These are phyloP conservation scores for Helminthosporium solani DNA, from an alignment of 2,329 filamentous ascomycete genomes.

Conservation along the genomic window DNA sequence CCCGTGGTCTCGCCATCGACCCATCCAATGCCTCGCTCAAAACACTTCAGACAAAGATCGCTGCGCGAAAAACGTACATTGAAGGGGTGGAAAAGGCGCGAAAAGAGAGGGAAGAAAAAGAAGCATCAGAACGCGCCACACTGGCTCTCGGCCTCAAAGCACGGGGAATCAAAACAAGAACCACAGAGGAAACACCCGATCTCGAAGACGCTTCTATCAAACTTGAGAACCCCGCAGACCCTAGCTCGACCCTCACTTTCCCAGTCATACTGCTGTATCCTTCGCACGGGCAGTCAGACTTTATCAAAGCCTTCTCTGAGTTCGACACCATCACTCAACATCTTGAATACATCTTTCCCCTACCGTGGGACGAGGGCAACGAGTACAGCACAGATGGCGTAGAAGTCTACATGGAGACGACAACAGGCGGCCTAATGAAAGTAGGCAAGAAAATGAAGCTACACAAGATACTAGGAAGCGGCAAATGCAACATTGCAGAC, in stretches of 20 bases:
- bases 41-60: conserved; percentile 63
- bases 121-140: conserved; percentile 59
- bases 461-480: conserved; percentile 70
- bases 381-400: conserved; percentile 68
- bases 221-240: conserved; percentile 72
- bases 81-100: conserved; percentile 59
- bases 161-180: conserved; percentile 67
- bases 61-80: conserved; percentile 57
- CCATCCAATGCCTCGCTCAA: conserved; percentile 66
- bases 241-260: conserved; percentile 69
- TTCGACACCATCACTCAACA: conserved; percentile 73
- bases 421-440: conserved; percentile 77
- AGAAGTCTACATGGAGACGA: conserved; percentile 88
- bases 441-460: conserved; percentile 81
- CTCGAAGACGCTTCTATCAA: conserved; percentile 78
- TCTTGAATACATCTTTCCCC: conserved; percentile 79
- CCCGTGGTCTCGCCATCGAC: conserved; percentile 72
- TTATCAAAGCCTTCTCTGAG: conserved; percentile 85
- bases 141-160: conserved; percentile 58
- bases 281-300: conserved; percentile 76
- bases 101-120: conserved; percentile 55
- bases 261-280: conserved; percentile 87
- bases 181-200: conserved; percentile 72
- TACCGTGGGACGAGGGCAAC: conserved; percentile 76
- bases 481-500: conserved; percentile 84